These are phyloP conservation scores for Leishmania guyanensis DNA, from an alignment of 208 protist species.

Conservation along the genomic window DNA sequence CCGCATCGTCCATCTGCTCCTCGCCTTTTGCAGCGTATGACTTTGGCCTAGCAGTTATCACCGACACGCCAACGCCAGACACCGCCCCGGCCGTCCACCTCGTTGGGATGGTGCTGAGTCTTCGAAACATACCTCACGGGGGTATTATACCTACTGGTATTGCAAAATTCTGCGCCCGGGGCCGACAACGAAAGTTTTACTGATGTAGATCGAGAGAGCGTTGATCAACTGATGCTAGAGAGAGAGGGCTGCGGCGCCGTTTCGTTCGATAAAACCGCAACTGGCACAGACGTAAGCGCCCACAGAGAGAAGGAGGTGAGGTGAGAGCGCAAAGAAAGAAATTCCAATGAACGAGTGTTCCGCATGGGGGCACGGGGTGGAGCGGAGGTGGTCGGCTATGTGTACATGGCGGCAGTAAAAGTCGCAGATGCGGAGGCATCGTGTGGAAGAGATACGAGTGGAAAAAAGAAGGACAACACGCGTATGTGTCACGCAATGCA, in stretches of 20 bases:
- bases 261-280: neutral
- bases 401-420: neutral
- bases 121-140: constrained; percentile 3
- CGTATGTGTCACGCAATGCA: neutral
- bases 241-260: neutral
- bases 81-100: constrained; percentile 11
- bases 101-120: constrained; percentile 4
- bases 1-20: constrained; percentile 33
- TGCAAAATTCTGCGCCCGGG: neutral
- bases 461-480: neutral
- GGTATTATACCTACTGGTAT: neutral
- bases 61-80: constrained; percentile 13
- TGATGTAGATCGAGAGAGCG: neutral
- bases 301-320: too few species aligned
- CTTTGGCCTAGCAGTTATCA: neutral
- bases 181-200: neutral
- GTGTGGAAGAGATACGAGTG: neutral
- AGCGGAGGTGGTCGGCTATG: neutral
- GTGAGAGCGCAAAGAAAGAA: neutral
- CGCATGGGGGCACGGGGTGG: neutral
- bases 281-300: neutral
- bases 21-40: constrained; percentile 24
- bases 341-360: neutral
- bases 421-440: neutral
- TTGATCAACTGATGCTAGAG: neutral